Evolutionary conservation across 108 stramenopile species (phyloP).

Genomic region (Cyclotella sp.): DNA sequence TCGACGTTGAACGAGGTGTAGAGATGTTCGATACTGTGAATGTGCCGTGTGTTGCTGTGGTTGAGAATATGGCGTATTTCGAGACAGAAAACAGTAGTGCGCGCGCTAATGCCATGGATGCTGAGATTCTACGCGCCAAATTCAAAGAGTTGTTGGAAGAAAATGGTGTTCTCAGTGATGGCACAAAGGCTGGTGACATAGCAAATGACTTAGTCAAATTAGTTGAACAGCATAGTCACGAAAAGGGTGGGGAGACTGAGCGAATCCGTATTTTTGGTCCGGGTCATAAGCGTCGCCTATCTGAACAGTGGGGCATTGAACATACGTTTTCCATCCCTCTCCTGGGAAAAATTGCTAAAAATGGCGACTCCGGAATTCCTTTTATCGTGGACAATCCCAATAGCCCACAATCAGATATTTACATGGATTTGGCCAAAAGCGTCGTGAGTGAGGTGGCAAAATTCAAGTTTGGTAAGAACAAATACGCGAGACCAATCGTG

Average conservation of each 20-base stretch:
- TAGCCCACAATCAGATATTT: conserved; percentile 72
- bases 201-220: conserved; percentile 59
- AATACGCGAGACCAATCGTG: conserved; percentile 47
- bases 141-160: conserved; percentile 24
- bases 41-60: conserved; percentile 95
- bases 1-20: conserved; percentile 95
- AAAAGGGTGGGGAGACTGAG: conserved; percentile 37
- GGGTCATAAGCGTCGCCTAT: conserved; percentile 74
- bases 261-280: conserved; percentile 81
- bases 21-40: conserved; percentile 96
- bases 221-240: conserved; percentile 47
- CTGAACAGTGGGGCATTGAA: conserved; percentile 89
- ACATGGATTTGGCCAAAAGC: conserved; percentile 61
- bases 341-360: conserved; percentile 73
- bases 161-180: conserved; percentile 26
- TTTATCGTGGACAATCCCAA: conserved; percentile 75
- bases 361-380: conserved; percentile 86
- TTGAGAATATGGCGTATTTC: conserved; percentile 98
- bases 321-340: conserved; percentile 80
- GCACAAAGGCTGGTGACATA: conserved; percentile 19
- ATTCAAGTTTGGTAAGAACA: conserved; percentile 56
- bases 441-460: conserved; percentile 86
- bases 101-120: conserved; percentile 36
- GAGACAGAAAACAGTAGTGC: conserved; percentile 48
- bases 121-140: conserved; percentile 43